A percentile compares a stretch with the other conserved stretches of the same genome.
These are phyloP conservation scores for Botryotinia convoluta DNA, from an alignment of 2,329 filamentous ascomycete genomes.

Conservation along the genomic window DNA sequence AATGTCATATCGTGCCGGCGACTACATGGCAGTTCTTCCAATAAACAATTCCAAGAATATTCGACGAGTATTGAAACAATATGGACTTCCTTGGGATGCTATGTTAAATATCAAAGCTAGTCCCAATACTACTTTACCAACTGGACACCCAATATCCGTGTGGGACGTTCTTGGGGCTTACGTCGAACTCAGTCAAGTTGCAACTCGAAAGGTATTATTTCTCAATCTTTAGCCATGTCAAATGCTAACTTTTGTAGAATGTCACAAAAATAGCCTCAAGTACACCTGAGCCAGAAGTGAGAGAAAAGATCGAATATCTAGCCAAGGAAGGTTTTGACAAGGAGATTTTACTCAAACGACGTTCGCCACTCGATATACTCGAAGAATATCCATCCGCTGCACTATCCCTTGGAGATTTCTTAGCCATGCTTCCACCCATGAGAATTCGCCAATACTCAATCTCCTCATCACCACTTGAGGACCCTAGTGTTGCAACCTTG, in stretches of 20 bases:
- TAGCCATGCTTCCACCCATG: constrained; percentile 74
- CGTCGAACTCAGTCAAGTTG: constrained; percentile 58
- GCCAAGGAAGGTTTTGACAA: constrained; percentile 36
- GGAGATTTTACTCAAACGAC: constrained; percentile 46
- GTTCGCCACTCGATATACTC: constrained; percentile 67
- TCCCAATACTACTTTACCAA: constrained; percentile 43
- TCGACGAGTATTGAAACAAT: constrained; percentile 33
- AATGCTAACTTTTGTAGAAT: constrained; percentile 35
- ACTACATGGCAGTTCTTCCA: constrained; percentile 28
- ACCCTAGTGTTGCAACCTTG: constrained; percentile 63
- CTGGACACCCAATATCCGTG: constrained; percentile 49
- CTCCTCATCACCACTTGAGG: constrained; percentile 66
- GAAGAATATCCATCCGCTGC: constrained; percentile 59
- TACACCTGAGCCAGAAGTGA: constrained; percentile 44
- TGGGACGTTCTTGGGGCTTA: constrained; percentile 55
- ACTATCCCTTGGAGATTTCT: constrained; percentile 63
- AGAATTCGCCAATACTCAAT: constrained; percentile 77
- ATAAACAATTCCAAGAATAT: constrained; percentile 24
- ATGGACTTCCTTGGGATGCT: constrained; percentile 43
- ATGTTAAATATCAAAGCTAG: constrained; percentile 48
- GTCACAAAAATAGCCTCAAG: constrained; percentile 49
- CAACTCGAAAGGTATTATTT: constrained; percentile 46
- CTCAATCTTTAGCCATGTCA: constrained; percentile 22
- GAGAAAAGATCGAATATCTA: constrained; percentile 43
- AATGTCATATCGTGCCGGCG: constrained; percentile 26